Conservation (phyloP, 2,329 filamentous ascomycete genomes). For the Phyllosticta capitalensis region DNA sequence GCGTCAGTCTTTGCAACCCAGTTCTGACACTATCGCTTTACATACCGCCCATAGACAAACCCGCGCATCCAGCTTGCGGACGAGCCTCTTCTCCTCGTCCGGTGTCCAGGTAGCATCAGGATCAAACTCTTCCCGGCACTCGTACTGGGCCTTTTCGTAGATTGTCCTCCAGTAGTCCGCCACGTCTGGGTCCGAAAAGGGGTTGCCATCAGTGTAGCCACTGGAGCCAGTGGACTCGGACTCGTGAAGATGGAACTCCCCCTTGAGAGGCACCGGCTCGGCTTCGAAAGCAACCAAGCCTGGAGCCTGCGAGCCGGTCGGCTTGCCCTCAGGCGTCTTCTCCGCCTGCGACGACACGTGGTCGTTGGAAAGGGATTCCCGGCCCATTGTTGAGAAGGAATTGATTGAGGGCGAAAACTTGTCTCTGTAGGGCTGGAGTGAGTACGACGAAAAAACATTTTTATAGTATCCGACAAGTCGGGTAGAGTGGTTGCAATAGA, state of each 20-base stretch:
- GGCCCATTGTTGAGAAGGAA: not conserved
- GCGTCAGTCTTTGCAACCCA: slow-evolving; percentile 21
- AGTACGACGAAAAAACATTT: not conserved
- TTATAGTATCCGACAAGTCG: not conserved
- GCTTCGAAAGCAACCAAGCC: not conserved
- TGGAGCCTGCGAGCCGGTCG: not conserved
- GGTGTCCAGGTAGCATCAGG: slow-evolving; percentile 38
- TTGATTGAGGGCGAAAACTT: not conserved
- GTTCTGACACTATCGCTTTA: not conserved
- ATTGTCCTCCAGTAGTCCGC: slow-evolving; percentile 19
- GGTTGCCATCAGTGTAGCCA: slow-evolving; percentile 1
- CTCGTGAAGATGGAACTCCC: slow-evolving; percentile 1
- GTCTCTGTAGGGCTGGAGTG: not conserved
- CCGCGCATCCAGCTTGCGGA: slow-evolving; percentile 29
- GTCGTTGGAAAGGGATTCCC: slow-evolving; percentile 7
- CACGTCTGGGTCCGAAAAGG: slow-evolving; percentile 18
- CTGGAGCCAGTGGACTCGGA: not conserved
- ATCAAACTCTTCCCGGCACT: slow-evolving; percentile 39
- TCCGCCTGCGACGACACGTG: not conserved
- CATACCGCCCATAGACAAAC: slow-evolving; percentile 20
- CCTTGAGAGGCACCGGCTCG: slow-evolving; percentile 5
- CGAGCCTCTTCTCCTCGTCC: slow-evolving; percentile 39
- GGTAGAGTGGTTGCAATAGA: not conserved
- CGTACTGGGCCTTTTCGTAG: slow-evolving; percentile 24
- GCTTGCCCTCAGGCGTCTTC: not conserved